These are phyloP conservation scores for Trichoderma atrobrunneum DNA, from an alignment of 2,329 filamentous ascomycete genomes.

Conservation along the genomic window DNA sequence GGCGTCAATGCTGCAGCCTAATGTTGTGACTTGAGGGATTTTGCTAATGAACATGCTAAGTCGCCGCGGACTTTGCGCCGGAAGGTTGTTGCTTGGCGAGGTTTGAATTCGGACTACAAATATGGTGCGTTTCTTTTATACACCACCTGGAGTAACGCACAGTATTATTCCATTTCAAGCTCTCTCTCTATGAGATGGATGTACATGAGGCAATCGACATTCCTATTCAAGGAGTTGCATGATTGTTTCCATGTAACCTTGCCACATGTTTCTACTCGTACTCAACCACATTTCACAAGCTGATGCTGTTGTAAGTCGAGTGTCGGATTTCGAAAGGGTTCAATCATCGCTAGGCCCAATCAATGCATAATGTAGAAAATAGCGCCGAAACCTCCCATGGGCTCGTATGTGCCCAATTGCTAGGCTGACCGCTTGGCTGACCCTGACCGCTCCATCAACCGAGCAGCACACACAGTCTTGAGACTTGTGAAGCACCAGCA, in stretches of 20 bases:
- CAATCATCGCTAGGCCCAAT: not conserved
- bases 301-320: not conserved
- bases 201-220: not conserved
- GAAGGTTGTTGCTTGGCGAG: not conserved
- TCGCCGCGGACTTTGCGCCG: not conserved
- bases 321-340: not conserved
- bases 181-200: not conserved
- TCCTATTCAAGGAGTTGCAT: not conserved
- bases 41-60: not conserved
- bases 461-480: not conserved
- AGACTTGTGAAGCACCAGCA: not conserved
- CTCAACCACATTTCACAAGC: not conserved
- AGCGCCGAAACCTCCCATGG: not conserved
- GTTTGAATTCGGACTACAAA: not conserved
- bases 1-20: not conserved
- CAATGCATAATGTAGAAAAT: not conserved
- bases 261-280: not conserved
- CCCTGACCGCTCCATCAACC: not conserved
- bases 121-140: not conserved
- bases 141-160: not conserved
- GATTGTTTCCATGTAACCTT: not conserved
- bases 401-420: not conserved
- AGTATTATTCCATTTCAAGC: not conserved
- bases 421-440: constrained; percentile 5
- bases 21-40: not conserved